phyloP scores from a whole-genome alignment of 2,329 filamentous ascomycete species.

The Phymatotrichopsis omnivora region DNA sequence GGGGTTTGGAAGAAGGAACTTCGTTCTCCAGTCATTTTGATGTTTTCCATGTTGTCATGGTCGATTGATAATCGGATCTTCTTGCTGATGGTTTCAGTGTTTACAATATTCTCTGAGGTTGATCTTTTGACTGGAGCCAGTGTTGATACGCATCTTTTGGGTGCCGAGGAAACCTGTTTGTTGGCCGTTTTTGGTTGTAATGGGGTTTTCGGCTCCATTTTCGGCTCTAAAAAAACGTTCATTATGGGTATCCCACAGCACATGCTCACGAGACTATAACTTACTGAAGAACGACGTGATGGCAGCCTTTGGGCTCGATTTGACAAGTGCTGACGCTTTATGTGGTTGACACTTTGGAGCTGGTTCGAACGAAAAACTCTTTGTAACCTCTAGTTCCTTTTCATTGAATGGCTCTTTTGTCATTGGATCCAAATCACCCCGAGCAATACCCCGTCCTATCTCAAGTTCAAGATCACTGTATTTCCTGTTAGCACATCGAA shows the following conservation, averaged over 20 bases:
- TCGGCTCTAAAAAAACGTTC: slow-evolving; percentile 1
- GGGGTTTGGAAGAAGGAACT: slow-evolving; percentile 23
- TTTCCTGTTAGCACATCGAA: slow-evolving; percentile 8
- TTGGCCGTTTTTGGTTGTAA: slow-evolving; percentile 8
- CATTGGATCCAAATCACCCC: slow-evolving; percentile 77
- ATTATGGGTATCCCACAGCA: neutral
- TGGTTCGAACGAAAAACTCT: too few species aligned
- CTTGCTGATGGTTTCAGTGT: slow-evolving; percentile 14
- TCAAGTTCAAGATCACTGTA: slow-evolving; percentile 39
- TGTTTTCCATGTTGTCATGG: slow-evolving; percentile 7
- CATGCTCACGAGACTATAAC: neutral
- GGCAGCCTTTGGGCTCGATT: neutral
- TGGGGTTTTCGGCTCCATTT: slow-evolving; percentile 9
- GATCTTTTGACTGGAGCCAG: slow-evolving; percentile 14
- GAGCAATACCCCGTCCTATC: slow-evolving; percentile 63
- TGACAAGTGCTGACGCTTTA: neutral
- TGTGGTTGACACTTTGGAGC: neutral
- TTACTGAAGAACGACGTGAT: slow-evolving; percentile 20
- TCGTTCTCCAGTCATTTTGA: slow-evolving; percentile 20
- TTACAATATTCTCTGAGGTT: slow-evolving; percentile 5
- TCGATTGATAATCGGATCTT: slow-evolving; percentile 10
- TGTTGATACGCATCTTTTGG: slow-evolving; percentile 3
- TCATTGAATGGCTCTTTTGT: slow-evolving; percentile 48
- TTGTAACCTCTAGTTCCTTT: neutral
- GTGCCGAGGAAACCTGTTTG: slow-evolving; percentile 5